Conservation (phyloP, 148 eudicot genomes). For the Spergularia bocconei region DNA sequence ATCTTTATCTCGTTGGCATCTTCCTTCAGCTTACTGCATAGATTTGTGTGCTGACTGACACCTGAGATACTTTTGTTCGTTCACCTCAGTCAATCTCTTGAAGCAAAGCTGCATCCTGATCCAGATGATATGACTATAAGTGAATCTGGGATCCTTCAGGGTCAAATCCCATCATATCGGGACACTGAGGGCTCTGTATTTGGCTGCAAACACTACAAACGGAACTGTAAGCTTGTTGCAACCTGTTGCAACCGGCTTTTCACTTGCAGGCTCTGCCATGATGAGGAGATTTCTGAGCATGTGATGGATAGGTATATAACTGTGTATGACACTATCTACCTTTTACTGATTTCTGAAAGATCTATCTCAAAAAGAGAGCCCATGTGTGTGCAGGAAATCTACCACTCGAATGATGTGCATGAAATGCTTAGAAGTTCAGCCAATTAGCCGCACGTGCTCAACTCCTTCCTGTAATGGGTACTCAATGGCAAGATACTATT, state of each 20-base stretch:
- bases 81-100: constrained; percentile 57
- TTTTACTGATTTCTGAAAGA: constrained; percentile 11
- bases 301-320: constrained; percentile 63
- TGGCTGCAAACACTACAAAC: constrained; percentile 92
- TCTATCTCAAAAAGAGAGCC: constrained; percentile 10
- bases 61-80: constrained; percentile 15
- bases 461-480: constrained; percentile 56
- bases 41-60: constrained; percentile 3
- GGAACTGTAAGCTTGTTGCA: constrained; percentile 83
- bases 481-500: constrained; percentile 85
- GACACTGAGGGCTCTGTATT: constrained; percentile 47
- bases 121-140: constrained; percentile 27
- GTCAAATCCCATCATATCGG: constrained; percentile 67
- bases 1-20: background rate
- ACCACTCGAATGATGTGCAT: constrained; percentile 91
- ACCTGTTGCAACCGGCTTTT: constrained; percentile 74
- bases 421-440: constrained; percentile 82
- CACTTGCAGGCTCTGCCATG: constrained; percentile 90
- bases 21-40: background rate
- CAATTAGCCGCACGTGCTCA: constrained; percentile 61
- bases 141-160: constrained; percentile 53
- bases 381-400: constrained; percentile 59
- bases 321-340: background rate
- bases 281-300: constrained; percentile 63
- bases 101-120: constrained; percentile 43